Base-by-base conservation (phyloP, 1,139 yeast genomes). In the Candida albicans region DNA sequence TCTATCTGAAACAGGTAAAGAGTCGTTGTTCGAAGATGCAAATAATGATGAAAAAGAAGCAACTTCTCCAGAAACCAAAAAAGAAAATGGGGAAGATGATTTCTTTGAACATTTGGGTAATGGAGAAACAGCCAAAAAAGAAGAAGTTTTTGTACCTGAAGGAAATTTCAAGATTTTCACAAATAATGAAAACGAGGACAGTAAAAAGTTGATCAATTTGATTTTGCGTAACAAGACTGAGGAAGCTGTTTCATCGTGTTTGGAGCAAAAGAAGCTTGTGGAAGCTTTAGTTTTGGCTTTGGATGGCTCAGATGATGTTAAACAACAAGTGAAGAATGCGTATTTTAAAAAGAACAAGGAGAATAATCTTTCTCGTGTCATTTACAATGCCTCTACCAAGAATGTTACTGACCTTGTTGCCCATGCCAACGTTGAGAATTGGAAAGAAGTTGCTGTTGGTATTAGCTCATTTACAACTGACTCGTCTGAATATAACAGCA, bases 251-350 rank as follows among this genome's bases (percentile, higher is more conserved):
- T 75, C 81, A 31, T 59, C 75, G 35, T 83, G 95, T 51, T 70
- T 95, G 48, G 75, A 80, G 41, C 77, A 79, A 39, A 85, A 79
- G 44, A 77, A 79, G 46, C 67, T 89, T 33, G 65, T 79, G 18
- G 98, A 93, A 60, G 97, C 98, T 2, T 76, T 91, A 52, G 71
- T 91, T 35, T 75, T 95, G 48, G 88, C 98, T 0, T 67, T 87
- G 55, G 85, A 84, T 56, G 87, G 86, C 2, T 64, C 82, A n/a
- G 80, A 77, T 15, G 73, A 70, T 7, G 68, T 84, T 56, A 85
- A 86, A 55, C 73, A 75, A 42, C 79, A 81, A 55, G 97, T 87
- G 2, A 83, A 79, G 57, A 76, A 79, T 55, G 84, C 84, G 13
- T 93, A 84, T 61, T 85, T 90, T 63, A 59, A 73, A 35, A 78